Conservation (phyloP, 352 stramenopile genomes). For the Pythium brassicae region DNA sequence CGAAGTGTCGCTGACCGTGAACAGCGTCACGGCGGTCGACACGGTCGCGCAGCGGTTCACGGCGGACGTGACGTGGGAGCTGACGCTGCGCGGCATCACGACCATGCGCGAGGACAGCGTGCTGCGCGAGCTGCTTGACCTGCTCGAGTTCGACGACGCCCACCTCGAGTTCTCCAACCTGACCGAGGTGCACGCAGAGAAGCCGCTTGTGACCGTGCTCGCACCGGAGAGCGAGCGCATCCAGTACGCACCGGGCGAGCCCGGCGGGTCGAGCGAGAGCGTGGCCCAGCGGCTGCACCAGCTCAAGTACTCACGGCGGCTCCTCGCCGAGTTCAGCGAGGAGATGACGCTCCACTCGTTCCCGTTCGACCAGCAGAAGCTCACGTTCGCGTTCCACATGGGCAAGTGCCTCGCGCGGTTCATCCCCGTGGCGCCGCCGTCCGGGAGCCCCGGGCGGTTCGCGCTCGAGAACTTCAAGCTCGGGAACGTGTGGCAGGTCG, state of each 20-base stretch:
- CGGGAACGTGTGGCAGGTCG: conserved; percentile 26
- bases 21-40: conserved; percentile 22
- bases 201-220: conserved; percentile 5
- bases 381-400: conserved; percentile 28
- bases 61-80: conserved; percentile 27
- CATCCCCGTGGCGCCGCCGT: conserved; percentile 11
- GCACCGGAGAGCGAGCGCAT: conserved; percentile 3
- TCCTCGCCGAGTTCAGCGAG: conserved; percentile 28
- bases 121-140: conserved; percentile 24
- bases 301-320: conserved; percentile 20
- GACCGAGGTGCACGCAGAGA: conserved; percentile 12
- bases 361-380: conserved; percentile 37
- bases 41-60: conserved; percentile 24
- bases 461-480: conserved; percentile 28
- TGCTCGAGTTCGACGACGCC: conserved; percentile 25
- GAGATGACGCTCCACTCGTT: conserved; percentile 35
- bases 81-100: conserved; percentile 24
- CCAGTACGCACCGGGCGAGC: background rate
- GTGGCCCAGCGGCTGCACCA: conserved; percentile 6
- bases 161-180: conserved; percentile 30
- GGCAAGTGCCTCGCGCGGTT: conserved; percentile 11
- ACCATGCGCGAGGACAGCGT: conserved; percentile 25
- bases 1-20: conserved; percentile 18
- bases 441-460: background rate
- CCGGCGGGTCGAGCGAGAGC: background rate